Percentiles rank a stretch among this genome's conserved stretches.
phyloP scores from a whole-genome alignment of 2,329 filamentous ascomycete species.

The Colletotrichum lentis region DNA sequence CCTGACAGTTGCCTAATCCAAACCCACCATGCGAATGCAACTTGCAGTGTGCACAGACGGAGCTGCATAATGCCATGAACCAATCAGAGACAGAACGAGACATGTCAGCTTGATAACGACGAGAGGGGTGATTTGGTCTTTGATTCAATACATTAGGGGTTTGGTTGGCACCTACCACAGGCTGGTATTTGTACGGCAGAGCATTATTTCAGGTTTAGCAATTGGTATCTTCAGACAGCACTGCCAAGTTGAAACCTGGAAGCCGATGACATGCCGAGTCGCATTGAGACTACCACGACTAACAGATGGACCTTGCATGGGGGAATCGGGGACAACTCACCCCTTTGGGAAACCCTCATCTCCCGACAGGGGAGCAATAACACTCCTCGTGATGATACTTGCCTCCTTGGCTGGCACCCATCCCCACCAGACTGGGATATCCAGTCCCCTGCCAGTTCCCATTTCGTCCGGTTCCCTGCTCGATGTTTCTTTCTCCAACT shows the following conservation, averaged over 20 bases:
- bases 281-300: background rate
- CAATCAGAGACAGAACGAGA: slow-evolving; percentile 26
- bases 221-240: background rate
- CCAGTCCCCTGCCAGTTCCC: slow-evolving; percentile 18
- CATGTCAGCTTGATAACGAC: slow-evolving; percentile 27
- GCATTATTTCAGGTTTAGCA: background rate
- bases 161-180: background rate
- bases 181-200: background rate
- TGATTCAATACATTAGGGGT: slow-evolving; percentile 7
- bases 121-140: slow-evolving; percentile 4
- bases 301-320: slow-evolving; percentile 20
- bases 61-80: slow-evolving; percentile 39
- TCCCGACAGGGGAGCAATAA: slow-evolving; percentile 30
- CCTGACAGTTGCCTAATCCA: slow-evolving; percentile 32
- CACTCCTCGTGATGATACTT: slow-evolving; percentile 35
- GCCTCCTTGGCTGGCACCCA: slow-evolving; percentile 31
- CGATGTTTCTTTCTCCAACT: slow-evolving; percentile 39
- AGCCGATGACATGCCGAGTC: slow-evolving; percentile 14
- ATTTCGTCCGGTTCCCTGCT: slow-evolving; percentile 32
- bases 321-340: slow-evolving; percentile 18
- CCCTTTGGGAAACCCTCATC: slow-evolving; percentile 29
- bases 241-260: background rate
- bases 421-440: slow-evolving; percentile 33
- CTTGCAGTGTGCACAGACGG: slow-evolving; percentile 38
- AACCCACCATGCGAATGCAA: slow-evolving; percentile 29